These are phyloP conservation scores for Schoenoplectus tabernaemontani DNA, from an alignment of 202 grass and related monocot genomes.

Conservation along the genomic window DNA sequence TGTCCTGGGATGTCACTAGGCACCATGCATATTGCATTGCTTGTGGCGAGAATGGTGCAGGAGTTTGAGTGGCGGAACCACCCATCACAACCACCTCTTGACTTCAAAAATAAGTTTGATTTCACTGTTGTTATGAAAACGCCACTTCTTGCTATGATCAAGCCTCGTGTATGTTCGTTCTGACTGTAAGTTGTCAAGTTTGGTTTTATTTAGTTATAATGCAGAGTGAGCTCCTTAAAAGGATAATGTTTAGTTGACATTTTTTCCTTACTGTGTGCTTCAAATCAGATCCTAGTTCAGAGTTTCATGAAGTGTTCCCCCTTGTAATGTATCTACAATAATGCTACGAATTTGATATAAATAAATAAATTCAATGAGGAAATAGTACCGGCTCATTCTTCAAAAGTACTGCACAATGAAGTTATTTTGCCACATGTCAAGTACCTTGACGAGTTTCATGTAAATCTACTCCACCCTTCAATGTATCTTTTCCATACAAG, in stretches of 20 bases:
- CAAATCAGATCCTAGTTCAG: not conserved
- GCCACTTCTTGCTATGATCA: slow-evolving; percentile 54
- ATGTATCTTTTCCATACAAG: not conserved
- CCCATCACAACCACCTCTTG: slow-evolving; percentile 51
- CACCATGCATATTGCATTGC: slow-evolving; percentile 71
- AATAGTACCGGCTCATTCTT: not conserved
- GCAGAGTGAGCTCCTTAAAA: not conserved
- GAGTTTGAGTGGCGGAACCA: slow-evolving; percentile 78
- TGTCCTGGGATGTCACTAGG: slow-evolving; percentile 79
- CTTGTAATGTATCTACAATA: not conserved
- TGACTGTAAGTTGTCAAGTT: slow-evolving; percentile 21
- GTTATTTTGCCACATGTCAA: not conserved
- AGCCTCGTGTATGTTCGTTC: slow-evolving; percentile 42
- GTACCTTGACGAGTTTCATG: not conserved
- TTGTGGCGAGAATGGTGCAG: slow-evolving; percentile 88
- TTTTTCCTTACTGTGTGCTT: not conserved
- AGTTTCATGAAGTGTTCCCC: not conserved
- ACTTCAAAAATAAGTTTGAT: slow-evolving; percentile 84
- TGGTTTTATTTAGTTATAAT: not conserved
- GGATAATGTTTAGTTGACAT: not conserved
- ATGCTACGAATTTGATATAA: not conserved
- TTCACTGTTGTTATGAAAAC: slow-evolving; percentile 85
- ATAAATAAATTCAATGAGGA: not conserved
- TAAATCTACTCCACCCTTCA: not conserved
- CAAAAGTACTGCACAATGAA: not conserved